Conservation (phyloP, 2,329 filamentous ascomycete species). For the Ophiocordyceps sinensis region DNA sequence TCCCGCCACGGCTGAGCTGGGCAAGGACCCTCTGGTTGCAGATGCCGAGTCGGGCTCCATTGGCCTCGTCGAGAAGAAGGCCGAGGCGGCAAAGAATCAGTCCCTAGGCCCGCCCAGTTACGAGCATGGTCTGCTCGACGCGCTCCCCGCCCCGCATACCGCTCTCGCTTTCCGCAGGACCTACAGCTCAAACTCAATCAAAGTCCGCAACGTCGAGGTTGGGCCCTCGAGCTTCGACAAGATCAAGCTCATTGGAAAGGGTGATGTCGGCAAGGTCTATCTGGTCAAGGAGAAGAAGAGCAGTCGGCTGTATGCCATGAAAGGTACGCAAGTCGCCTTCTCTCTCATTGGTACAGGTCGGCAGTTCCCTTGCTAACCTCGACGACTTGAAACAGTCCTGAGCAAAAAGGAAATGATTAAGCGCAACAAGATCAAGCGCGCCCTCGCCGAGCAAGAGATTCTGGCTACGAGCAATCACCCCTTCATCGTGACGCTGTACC, state of each 20-base stretch:
- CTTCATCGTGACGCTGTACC: constrained; percentile 96
- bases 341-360: background rate
- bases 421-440: constrained; percentile 98
- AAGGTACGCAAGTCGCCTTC: constrained; percentile 45
- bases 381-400: constrained; percentile 45
- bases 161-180: constrained; percentile 76
- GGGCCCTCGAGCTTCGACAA: constrained; percentile 95
- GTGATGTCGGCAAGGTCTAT: constrained; percentile 97
- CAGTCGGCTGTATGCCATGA: constrained; percentile 91
- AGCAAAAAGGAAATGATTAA: constrained; percentile 99
- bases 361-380: background rate
- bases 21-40: constrained; percentile 59
- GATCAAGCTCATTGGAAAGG: constrained; percentile 98
- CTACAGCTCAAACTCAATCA: constrained; percentile 98
- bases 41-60: constrained; percentile 29
- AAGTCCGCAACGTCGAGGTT: constrained; percentile 93
- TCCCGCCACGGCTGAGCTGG: constrained; percentile 72
- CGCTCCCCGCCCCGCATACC: constrained; percentile 51
- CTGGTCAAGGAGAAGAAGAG: constrained; percentile 97
- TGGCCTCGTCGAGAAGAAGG: constrained; percentile 18
- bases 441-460: constrained; percentile 94
- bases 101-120: constrained; percentile 26
- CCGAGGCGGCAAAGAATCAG: constrained; percentile 15
- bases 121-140: constrained; percentile 34
- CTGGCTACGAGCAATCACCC: constrained; percentile 96